Evolutionary conservation across 208 protist genomes (phyloP), one percentile per base, ranked within the genome.

Genomic region (Vickermania ingenoplastis): DNA sequence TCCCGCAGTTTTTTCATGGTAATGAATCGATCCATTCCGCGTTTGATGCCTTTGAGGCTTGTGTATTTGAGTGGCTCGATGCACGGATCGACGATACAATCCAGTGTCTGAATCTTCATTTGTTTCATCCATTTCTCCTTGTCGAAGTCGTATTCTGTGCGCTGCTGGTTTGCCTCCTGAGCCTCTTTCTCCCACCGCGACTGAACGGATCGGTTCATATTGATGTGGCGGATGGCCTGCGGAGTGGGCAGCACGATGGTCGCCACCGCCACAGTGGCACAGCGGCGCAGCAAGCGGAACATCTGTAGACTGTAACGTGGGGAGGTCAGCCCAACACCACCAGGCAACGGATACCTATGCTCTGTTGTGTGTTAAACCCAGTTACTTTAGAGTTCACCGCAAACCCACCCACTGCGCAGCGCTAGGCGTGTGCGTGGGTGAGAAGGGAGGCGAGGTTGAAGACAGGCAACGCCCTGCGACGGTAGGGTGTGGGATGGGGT

Each of bases 51-150:
- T 0, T 57, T 24, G 22, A 92, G 11, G 3, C 85, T 91, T 21
- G 81, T 92, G 71, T 91, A 92, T 53, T 77, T 74, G 45, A 95
- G 89, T 26, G 82, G 77, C 1, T 71, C 74, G 49, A 95, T 88
- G 67, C 89, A 79, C 17, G 89, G 89, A 69, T 95, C 83, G 78
- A 95, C 90, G 62, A 95, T 92, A 70, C 89, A 95, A 61, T 95
- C 89, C 89, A 95, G 92, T 3, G 85, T 89, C 17, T 78, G 83
- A 71, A 92, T 89, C n/a, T 76, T 73, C 89, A 95, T 95, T 65
- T 95, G 84, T 60, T 95, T 95, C 63, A 81, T 86, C 85, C 89
- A 95, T 67, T 95, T 82, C 57, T 95, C 84, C 73, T 91, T 91
- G 66, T 95, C 89, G 63, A 95, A 89, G 73, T 95, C 89, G 60